Conservation (phyloP, 352 stramenopile species). For the Paralagenidium karlingii region DNA sequence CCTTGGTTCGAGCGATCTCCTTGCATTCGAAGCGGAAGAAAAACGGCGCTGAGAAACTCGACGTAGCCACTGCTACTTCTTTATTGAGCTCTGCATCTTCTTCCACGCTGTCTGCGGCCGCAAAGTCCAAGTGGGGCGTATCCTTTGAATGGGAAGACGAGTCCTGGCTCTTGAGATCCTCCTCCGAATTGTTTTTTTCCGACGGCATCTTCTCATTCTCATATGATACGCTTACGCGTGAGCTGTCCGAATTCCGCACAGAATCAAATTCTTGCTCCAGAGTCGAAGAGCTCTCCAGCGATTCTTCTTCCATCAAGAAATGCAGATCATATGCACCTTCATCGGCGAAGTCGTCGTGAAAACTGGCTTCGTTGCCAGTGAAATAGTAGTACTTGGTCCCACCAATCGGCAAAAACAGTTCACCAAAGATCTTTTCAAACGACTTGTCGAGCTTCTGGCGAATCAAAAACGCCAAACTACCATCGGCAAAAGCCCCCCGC, state of each 20-base stretch:
- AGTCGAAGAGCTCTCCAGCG: conserved; percentile 7
- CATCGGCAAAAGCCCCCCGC: no score
- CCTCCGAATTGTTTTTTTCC: neutral
- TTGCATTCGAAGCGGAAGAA: conserved; percentile 80
- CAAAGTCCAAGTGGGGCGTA: neutral
- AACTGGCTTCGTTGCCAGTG: conserved; percentile 27
- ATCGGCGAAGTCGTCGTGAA: conserved; percentile 30
- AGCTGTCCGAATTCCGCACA: no score
- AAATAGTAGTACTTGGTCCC: conserved; percentile 82
- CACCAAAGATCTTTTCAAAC: conserved; percentile 45
- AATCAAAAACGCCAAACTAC: no score
- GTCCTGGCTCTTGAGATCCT: neutral
- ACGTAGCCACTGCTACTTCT: conserved; percentile 68
- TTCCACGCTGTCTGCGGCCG: conserved; percentile 12
- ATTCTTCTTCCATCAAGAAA: conserved; percentile 50
- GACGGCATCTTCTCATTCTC: neutral
- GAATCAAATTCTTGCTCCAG: neutral
- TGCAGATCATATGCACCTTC: conserved; percentile 46
- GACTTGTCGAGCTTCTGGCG: conserved; percentile 59
- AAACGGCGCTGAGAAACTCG: conserved; percentile 70
- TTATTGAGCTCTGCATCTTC: conserved; percentile 78
- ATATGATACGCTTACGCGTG: no score
- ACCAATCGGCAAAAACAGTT: conserved; percentile 41
- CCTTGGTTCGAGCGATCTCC: conserved; percentile 19
- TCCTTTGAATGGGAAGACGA: neutral